A percentile compares a stretch with the other conserved stretches of the same genome.
These are phyloP conservation scores for Bryoglossum gracile DNA, from an alignment of 495 filamentous ascomycete species.

Conservation along the genomic window DNA sequence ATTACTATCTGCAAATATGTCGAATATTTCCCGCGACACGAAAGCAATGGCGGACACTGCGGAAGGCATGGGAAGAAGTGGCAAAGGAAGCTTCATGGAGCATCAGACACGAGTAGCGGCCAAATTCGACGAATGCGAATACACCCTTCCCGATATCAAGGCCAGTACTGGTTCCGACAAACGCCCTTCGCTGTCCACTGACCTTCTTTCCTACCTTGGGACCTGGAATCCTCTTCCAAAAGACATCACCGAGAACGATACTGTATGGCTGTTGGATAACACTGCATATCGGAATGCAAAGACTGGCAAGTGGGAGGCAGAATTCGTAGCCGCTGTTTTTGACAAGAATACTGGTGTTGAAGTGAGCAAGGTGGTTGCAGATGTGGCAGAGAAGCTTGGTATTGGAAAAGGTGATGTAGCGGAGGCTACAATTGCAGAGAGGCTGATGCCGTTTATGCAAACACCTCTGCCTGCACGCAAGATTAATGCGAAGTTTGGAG, in stretches of 20 bases:
- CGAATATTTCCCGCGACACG: slow-evolving; percentile 5
- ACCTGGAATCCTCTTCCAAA: slow-evolving; percentile 36
- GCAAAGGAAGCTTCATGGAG: slow-evolving; percentile 18
- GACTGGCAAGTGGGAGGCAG: slow-evolving; percentile 58
- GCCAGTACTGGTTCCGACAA: slow-evolving; percentile 18
- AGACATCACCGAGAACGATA: slow-evolving; percentile 41
- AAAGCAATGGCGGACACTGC: background rate
- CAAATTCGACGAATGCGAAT: slow-evolving; percentile 37
- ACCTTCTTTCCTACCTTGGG: slow-evolving; percentile 41
- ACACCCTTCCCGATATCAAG: slow-evolving; percentile 28
- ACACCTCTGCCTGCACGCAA: slow-evolving; percentile 60
- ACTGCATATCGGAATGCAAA: slow-evolving; percentile 58
- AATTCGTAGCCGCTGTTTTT: slow-evolving; percentile 77
- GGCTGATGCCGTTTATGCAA: slow-evolving; percentile 72
- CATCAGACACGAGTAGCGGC: slow-evolving; percentile 34
- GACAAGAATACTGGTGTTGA: slow-evolving; percentile 57
- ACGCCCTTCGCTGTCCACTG: slow-evolving; percentile 16
- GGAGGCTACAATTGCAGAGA: slow-evolving; percentile 56
- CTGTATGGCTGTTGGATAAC: slow-evolving; percentile 87
- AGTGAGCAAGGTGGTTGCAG: slow-evolving; percentile 57
- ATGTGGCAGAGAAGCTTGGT: slow-evolving; percentile 63
- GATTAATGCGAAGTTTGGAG: slow-evolving; percentile 50
- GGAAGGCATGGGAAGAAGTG: background rate
- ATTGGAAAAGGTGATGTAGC: slow-evolving; percentile 55
- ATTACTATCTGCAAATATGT: slow-evolving; percentile 2